A percentile compares a stretch with the other conserved stretches of the same genome.
Conservation (phyloP, 306 rosid genomes). For the Crataegus laevigata region DNA sequence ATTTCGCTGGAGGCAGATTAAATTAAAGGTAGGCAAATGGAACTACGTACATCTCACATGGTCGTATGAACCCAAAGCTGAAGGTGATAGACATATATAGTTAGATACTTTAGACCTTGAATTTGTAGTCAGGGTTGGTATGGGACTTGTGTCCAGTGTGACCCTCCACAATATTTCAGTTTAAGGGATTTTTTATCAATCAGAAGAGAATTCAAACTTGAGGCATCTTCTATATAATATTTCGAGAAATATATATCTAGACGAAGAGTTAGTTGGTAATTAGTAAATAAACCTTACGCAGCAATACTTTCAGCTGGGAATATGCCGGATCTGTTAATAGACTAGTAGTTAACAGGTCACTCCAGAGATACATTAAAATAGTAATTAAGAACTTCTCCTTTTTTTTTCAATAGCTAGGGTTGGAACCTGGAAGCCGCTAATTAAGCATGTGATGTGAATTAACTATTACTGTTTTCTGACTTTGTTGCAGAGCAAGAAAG, state of each 20-base stretch:
- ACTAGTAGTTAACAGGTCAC: not conserved
- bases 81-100: not conserved
- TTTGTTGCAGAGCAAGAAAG: constrained; percentile 10
- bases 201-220: too few relatives aligned
- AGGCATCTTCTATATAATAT: not conserved
- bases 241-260: not conserved
- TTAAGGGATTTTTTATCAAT: not conserved
- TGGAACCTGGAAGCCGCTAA: constrained; percentile 27
- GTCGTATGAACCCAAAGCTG: not conserved
- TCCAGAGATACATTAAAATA: not conserved
- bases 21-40: not conserved
- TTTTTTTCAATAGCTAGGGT: not conserved
- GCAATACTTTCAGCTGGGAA: not conserved
- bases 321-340: not conserved
- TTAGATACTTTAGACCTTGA: not conserved
- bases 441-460: constrained; percentile 35
- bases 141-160: not conserved
- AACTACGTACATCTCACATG: not conserved
- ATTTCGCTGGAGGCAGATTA: not conserved
- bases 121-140: not conserved
- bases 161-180: not conserved
- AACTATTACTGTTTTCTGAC: constrained; percentile 21
- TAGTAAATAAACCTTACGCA: not conserved
- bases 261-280: too few relatives aligned
- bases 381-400: not conserved